Conservation (phyloP, 2,329 filamentous ascomycete species). For the Diaporthe nobilis region DNA sequence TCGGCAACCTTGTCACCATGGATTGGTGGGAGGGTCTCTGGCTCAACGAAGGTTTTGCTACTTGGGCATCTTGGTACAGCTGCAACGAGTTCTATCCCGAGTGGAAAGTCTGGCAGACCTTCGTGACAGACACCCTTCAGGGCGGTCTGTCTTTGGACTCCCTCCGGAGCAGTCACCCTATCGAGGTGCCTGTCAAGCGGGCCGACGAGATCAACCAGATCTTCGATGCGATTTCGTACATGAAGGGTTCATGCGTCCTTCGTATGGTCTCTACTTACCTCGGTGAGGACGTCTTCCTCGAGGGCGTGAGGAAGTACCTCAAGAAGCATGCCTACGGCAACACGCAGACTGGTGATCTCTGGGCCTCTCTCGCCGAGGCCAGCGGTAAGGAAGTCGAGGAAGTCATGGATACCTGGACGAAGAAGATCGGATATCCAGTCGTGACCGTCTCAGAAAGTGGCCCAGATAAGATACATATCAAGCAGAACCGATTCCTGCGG, state of each 20-base stretch:
- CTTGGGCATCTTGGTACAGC: conserved; percentile 87
- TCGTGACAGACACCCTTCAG: conserved; percentile 93
- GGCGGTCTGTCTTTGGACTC: conserved; percentile 90
- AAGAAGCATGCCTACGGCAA: conserved; percentile 98
- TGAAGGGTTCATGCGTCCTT: conserved; percentile 94
- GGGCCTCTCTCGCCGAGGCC: conserved; percentile 87
- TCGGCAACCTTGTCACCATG: conserved; percentile 93
- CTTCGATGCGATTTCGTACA: conserved; percentile 97
- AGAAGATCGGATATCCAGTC: conserved; percentile 94
- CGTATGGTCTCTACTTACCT: conserved; percentile 98
- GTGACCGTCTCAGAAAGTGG: conserved; percentile 86
- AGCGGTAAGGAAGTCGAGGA: conserved; percentile 92
- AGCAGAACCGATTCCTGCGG: conserved; percentile 94
- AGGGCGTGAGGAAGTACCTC: conserved; percentile 90
- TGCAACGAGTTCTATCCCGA: conserved; percentile 97
- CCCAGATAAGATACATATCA: conserved; percentile 81
- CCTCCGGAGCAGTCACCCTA: conserved; percentile 93
- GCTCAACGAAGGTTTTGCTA: conserved; percentile 93
- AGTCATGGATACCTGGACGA: conserved; percentile 97
- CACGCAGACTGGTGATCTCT: conserved; percentile 91
- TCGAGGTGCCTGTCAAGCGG: conserved; percentile 95
- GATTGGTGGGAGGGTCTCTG: conserved; percentile 94
- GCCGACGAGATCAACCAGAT: conserved; percentile 98
- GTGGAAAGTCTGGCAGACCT: conserved; percentile 98
- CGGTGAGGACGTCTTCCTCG: conserved; percentile 92